A percentile compares a stretch with the other conserved stretches of the same genome.
Conservation (phyloP, 305 asterid species). For the Fraxinus baroniana region DNA sequence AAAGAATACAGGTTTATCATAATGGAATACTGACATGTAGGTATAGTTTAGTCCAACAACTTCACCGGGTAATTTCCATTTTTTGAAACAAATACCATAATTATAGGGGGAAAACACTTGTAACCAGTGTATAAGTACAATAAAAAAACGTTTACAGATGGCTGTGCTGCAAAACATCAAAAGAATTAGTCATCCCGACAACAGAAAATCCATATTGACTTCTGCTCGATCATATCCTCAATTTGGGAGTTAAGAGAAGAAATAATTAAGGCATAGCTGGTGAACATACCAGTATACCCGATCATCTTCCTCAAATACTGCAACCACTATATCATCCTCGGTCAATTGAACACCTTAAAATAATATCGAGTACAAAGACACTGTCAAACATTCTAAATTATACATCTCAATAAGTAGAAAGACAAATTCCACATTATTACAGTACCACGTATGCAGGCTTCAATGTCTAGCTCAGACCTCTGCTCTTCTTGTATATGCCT, state of each 20-base stretch:
- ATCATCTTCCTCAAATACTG: constrained; percentile 56
- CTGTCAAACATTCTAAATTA: constrained; percentile 16
- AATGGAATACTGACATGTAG: background rate
- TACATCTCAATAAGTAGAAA: constrained; percentile 3
- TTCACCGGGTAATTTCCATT: background rate
- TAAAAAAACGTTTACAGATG: background rate
- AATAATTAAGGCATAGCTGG: constrained; percentile 16
- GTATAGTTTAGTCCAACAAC: constrained; percentile 9
- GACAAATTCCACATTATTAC: constrained; percentile 5
- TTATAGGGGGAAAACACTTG: background rate
- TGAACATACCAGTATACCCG: constrained; percentile 62
- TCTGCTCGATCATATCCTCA: background rate
- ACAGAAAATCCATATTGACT: background rate
- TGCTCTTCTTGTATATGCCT: constrained; percentile 60
- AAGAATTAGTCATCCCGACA: background rate
- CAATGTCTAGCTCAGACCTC: constrained; percentile 57
- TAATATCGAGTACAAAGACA: constrained; percentile 18
- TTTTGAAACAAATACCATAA: background rate
- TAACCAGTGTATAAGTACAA: background rate
- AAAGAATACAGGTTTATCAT: background rate
- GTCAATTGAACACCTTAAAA: constrained; percentile 51
- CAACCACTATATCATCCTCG: constrained; percentile 48
- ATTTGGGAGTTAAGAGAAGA: constrained; percentile 17
- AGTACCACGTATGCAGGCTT: constrained; percentile 53
- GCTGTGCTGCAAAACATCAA: background rate